Base-by-base conservation (phyloP, 2,329 filamentous ascomycete genomes). In the Aspergillus pseudoviridinutans region DNA sequence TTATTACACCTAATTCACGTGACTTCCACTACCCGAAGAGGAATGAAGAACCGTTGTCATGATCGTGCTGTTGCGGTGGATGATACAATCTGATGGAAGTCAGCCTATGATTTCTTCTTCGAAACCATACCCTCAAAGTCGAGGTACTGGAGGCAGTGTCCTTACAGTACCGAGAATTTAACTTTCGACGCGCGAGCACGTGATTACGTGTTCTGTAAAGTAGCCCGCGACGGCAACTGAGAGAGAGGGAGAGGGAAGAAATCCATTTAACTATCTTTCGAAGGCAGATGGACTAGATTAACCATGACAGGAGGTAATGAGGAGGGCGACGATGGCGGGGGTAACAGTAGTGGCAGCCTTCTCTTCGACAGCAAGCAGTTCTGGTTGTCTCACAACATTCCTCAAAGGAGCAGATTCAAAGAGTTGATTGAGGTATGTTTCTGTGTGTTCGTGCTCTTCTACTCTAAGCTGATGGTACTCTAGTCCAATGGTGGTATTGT, bases 311-410 rank as follows among this genome's bases (percentile, higher is more conserved):
- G 20, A 20, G 8, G 35, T 17, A 38, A 24, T 20, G 9, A n/a
- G n/a, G 51, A 24, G 20, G 50, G 32, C 22, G 46, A 41, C 2
- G 46, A 32, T 17, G 20, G 22, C 20, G 24, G n/a, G 29, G 17
- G 28, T 3, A 53, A 14, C n/a, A 10, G 46, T n/a, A 35, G 12
- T 14, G n/a, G 38, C 20, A 3, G 29, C 7, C 29, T 46, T 35
- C 68, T 88, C 9, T 87, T 88, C 61, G 65, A 75, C 14, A 80
- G 80, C 49, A 76, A 76, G 57, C 81, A 76, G 49, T 87, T 88
- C 71, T 87, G 83, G 79, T 68, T 88, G 42, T 78, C 82, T 24
- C 78, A 79, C 56, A 79, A 78, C 55, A 72, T 84, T 25, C 84
- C 84, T 9, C 68, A 74, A 44, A 80, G 84, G 54, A 67, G 62